Evolutionary conservation across 306 rosid genomes (phyloP), one percentile per base, ranked within the genome.

Genomic region (Quercus variabilis): DNA sequence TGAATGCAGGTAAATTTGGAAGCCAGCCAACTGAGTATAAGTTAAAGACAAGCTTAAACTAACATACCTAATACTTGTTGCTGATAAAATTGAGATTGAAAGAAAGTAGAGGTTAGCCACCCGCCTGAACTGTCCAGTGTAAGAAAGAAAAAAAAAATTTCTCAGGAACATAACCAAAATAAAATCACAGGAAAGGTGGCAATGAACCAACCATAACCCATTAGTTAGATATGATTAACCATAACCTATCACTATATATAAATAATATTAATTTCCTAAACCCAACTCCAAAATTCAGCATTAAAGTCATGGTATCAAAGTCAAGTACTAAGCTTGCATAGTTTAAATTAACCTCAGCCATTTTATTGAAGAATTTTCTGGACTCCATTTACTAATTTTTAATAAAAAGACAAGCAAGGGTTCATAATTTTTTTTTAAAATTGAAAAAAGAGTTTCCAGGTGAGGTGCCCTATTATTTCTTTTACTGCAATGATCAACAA

Each of bases 41-140:
- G 17, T 68, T 35, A 13, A 68, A 65, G 46, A 10, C 12, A 68
- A 59, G 55, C 73, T 57, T 58, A 52, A 49, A 74, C 26, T 70
- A 55, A 51, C 81, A 58, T 78, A 91, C 99, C 99, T 95, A 83
- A 92, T 92, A 28, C 97, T 97, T 17, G 99, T 92, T 60, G 95
- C 87, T 82, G 99, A 95, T 78, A 95, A 87, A 88, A 91, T 91
- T 79, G 99, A 92, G 87, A 95, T 95, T 31, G 94, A 81, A 80
- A 95, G 99, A 78, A 95, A 95, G 89, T 95, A 95, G 77, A 92
- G 92, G 81, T 95, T 95, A 75, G 99, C 99, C 86, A 95, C 99
- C 87, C 99, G 95, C 69, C 99, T 91, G 91, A 95, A 95, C 99
- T 95, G 99, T 78, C 49, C 91, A 86, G 63, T 75, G 64, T 82